phyloP scores from a whole-genome alignment of 139 green algal genomes.

The Nannochloris sp. region DNA sequence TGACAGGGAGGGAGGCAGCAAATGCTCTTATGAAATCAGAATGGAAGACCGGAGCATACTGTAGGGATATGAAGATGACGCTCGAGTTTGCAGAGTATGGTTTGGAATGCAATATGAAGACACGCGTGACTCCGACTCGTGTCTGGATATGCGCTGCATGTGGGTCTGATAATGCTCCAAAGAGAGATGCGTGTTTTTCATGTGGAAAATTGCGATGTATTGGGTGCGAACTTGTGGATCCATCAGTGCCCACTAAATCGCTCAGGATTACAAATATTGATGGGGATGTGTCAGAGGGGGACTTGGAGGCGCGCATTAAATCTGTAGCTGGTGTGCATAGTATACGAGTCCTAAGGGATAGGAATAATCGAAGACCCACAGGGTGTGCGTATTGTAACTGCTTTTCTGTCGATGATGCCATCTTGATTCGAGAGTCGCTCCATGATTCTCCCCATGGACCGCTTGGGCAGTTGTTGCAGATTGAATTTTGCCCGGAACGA shows the following conservation, averaged over 20 bases:
- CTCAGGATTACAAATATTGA: background rate
- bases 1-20: background rate
- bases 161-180: background rate
- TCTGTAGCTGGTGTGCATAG: slow-evolving; percentile 40
- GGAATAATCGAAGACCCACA: slow-evolving; percentile 40
- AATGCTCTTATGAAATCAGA: background rate
- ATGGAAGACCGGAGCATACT: background rate
- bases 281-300: slow-evolving; percentile 36
- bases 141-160: background rate
- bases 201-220: background rate
- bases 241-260: background rate
- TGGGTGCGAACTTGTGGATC: background rate
- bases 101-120: background rate
- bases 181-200: background rate
- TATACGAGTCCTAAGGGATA: slow-evolving; percentile 61
- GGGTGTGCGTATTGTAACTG: slow-evolving; percentile 15
- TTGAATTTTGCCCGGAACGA: background rate
- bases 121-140: background rate
- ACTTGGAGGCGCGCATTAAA: slow-evolving; percentile 38
- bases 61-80: background rate
- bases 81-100: background rate
- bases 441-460: slow-evolving; percentile 7
- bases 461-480: background rate
- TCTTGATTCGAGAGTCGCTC: background rate
- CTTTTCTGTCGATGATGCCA: slow-evolving; percentile 9